These are phyloP conservation scores for Rugiboletus extremiorientalis DNA, from an alignment of 1,284 basidiomycete genomes.

Conservation along the genomic window DNA sequence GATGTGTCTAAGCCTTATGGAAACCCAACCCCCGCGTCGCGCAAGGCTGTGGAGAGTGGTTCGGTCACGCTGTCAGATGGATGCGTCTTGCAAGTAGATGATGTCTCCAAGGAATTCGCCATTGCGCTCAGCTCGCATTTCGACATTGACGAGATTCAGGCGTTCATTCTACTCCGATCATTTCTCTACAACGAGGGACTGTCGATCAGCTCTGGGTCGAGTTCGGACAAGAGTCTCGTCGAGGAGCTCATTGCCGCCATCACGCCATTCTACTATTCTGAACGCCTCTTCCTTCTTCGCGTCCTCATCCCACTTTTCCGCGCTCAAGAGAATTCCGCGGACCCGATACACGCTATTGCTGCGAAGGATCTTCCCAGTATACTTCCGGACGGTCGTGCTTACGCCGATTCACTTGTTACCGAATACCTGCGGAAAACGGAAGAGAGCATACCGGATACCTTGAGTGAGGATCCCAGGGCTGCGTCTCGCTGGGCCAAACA, in stretches of 20 bases:
- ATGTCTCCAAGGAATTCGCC: constrained; percentile 65
- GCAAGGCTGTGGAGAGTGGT: constrained; percentile 63
- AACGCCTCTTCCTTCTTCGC: constrained; percentile 68
- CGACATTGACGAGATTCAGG: constrained; percentile 74
- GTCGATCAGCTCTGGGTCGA: constrained; percentile 47
- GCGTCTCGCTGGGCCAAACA: constrained; percentile 80
- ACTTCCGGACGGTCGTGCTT: constrained; percentile 58
- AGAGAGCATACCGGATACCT: constrained; percentile 50
- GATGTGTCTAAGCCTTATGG: constrained; percentile 63
- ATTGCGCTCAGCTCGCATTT: constrained; percentile 69
- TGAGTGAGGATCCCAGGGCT: constrained; percentile 55
- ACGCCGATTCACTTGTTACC: constrained; percentile 54
- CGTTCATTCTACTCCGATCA: constrained; percentile 68
- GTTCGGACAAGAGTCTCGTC: constrained; percentile 41
- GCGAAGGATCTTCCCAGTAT: constrained; percentile 55
- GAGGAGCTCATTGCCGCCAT: constrained; percentile 69
- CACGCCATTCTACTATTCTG: constrained; percentile 78
- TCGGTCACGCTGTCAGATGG: constrained; percentile 66
- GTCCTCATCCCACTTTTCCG: constrained; percentile 62
- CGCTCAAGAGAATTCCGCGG: constrained; percentile 55
- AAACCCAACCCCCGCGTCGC: constrained; percentile 63
- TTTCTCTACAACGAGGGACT: constrained; percentile 81
- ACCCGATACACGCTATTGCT: constrained; percentile 57
- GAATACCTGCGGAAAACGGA: constrained; percentile 59
- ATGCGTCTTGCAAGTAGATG: constrained; percentile 57